These are phyloP conservation scores for Trichopus zeylanicus DNA, from an alignment of 116 monocot genomes.

Conservation along the genomic window DNA sequence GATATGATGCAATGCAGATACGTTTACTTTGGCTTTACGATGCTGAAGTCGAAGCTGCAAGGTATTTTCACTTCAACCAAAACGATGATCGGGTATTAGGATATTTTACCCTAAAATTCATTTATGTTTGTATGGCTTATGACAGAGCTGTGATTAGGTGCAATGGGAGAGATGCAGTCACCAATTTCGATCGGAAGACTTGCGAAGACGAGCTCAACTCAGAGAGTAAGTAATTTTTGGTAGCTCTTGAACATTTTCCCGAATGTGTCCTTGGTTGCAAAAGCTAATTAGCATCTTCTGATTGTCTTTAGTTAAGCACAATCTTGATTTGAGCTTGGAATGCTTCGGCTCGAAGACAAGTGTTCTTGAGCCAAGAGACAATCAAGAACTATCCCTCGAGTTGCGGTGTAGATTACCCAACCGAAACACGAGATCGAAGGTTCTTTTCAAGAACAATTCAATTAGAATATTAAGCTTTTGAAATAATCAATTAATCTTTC, in stretches of 20 bases:
- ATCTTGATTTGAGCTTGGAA: conserved; percentile 75
- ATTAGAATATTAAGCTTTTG: too few species aligned
- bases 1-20: conserved; percentile 24
- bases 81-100: neutral
- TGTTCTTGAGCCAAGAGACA: conserved; percentile 7
- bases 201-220: conserved; percentile 45
- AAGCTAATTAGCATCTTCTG: neutral
- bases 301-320: conserved; percentile 13
- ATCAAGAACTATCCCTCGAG: conserved; percentile 26
- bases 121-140: conserved; percentile 40
- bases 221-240: neutral
- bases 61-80: conserved; percentile 3
- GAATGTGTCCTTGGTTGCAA: too few species aligned
- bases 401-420: conserved; percentile 12
- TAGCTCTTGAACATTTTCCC: too few species aligned
- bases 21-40: conserved; percentile 78
- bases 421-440: conserved; percentile 33
- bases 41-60: conserved; percentile 50
- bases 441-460: too few species aligned
- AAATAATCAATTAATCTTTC: neutral
- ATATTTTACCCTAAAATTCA: neutral
- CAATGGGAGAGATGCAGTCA: conserved; percentile 67
- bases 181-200: conserved; percentile 67
- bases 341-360: conserved; percentile 36
- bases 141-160: conserved; percentile 77